phyloP scores from a whole-genome alignment of 176 grass and related monocot genomes.

The Zoysia japonica region DNA sequence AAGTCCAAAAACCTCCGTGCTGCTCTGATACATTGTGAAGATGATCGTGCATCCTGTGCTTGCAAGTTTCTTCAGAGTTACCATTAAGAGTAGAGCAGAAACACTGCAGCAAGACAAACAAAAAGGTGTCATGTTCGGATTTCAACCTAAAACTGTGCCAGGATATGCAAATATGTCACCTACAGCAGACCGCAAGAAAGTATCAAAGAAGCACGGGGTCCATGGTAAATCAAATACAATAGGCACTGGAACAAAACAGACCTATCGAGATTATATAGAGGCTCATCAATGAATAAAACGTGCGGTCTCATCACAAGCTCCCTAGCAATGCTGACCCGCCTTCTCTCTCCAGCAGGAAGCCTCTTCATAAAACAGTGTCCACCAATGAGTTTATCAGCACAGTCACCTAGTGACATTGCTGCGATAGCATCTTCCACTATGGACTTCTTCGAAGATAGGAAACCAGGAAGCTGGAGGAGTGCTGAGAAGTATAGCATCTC shows the following conservation, averaged over 20 bases:
- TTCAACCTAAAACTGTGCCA: neutral
- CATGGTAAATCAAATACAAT: neutral
- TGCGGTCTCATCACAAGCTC: constrained; percentile 93
- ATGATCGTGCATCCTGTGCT: constrained; percentile 97
- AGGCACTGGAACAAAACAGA: constrained; percentile 30
- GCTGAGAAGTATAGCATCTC: constrained; percentile 87
- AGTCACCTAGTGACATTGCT: constrained; percentile 79
- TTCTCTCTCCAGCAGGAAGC: constrained; percentile 73
- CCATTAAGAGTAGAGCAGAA: constrained; percentile 94
- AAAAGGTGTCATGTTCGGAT: neutral
- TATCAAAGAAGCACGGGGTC: neutral
- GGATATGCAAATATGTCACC: neutral
- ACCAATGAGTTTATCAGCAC: constrained; percentile 84
- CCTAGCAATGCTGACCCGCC: constrained; percentile 84
- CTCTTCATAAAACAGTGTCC: constrained; percentile 66
- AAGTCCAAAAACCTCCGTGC: constrained; percentile 96
- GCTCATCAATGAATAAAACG: constrained; percentile 86
- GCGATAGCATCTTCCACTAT: constrained; percentile 76
- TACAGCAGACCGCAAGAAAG: neutral
- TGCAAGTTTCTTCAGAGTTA: constrained; percentile 95
- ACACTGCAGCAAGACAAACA: constrained; percentile 59
- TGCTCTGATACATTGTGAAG: constrained; percentile 99
- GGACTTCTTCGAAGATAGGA: constrained; percentile 67
- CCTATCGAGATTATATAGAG: constrained; percentile 92
- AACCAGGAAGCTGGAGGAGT: constrained; percentile 74